Conservation (phyloP, 2,329 filamentous ascomycete genomes). For the Macroventuria anomochaeta region DNA sequence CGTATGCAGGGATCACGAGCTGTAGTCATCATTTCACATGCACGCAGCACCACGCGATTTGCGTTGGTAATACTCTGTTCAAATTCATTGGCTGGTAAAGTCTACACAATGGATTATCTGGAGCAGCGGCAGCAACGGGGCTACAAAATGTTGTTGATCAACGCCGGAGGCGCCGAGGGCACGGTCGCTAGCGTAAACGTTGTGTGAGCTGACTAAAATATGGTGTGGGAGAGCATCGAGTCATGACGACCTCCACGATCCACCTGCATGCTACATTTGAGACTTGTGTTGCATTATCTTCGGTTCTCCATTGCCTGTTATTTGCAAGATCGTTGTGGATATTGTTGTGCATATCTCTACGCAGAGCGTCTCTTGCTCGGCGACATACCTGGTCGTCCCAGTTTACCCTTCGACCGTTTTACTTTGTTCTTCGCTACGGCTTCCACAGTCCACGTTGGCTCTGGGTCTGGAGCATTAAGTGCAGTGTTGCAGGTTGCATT, state of each 20-base stretch:
- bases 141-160: slow-evolving; percentile 3
- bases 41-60: neutral
- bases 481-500: slow-evolving; percentile 59
- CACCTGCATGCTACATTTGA: slow-evolving; percentile 4
- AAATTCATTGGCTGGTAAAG: neutral
- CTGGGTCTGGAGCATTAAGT: slow-evolving; percentile 51
- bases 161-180: neutral
- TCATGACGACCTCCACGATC: slow-evolving; percentile 2
- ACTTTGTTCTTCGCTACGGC: slow-evolving; percentile 19
- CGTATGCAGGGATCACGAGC: slow-evolving; percentile 12
- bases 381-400: slow-evolving; percentile 27
- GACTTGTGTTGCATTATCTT: neutral
- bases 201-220: slow-evolving; percentile 17
- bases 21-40: neutral
- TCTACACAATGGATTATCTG: neutral
- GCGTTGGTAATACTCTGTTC: neutral
- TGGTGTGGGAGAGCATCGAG: slow-evolving; percentile 4
- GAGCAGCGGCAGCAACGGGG: slow-evolving; percentile 2
- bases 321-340: neutral
- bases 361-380: slow-evolving; percentile 22
- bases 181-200: slow-evolving; percentile 15
- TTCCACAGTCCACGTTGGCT: slow-evolving; percentile 36
- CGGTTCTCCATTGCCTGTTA: neutral
- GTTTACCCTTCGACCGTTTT: slow-evolving; percentile 26
- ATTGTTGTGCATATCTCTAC: neutral